Conservation (phyloP, 768 basidiomycete species). For the Roridomyces roridus region DNA sequence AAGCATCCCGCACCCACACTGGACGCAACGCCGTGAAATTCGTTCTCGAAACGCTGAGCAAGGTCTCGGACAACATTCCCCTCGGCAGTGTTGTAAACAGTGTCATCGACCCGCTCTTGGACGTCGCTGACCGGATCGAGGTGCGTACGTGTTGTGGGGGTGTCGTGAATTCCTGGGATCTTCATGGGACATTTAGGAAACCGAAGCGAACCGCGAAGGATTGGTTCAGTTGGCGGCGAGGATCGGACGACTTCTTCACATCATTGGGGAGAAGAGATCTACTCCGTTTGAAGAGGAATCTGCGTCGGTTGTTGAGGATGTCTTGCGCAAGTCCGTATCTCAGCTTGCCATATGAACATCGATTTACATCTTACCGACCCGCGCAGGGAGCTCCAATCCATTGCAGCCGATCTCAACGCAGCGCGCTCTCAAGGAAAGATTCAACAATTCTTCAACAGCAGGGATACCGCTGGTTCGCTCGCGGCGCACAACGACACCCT, state of each 20-base stretch:
- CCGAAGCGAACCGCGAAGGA: neutral
- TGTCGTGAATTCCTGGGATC: neutral
- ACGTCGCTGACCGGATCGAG: neutral
- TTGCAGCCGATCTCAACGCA: neutral
- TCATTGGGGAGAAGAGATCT: neutral
- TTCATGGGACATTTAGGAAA: neutral
- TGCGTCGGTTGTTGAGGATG: neutral
- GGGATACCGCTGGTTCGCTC: neutral
- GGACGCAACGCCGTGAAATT: too few species aligned
- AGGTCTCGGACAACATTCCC: neutral
- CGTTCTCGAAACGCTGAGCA: neutral
- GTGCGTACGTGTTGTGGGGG: too few species aligned
- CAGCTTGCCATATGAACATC: neutral
- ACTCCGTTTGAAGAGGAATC: neutral
- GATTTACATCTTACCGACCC: neutral
- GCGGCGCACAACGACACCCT: neutral
- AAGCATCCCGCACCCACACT: too few species aligned
- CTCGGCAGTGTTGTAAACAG: neutral
- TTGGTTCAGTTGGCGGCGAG: neutral
- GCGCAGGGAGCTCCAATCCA: neutral
- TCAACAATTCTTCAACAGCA: conserved; percentile 1
- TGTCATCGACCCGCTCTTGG: neutral
- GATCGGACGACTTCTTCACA: neutral
- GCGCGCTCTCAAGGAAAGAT: neutral
- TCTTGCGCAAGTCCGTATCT: neutral